These are phyloP conservation scores for Puya raimondii DNA, from an alignment of 176 grass and related monocot genomes.

Conservation along the genomic window DNA sequence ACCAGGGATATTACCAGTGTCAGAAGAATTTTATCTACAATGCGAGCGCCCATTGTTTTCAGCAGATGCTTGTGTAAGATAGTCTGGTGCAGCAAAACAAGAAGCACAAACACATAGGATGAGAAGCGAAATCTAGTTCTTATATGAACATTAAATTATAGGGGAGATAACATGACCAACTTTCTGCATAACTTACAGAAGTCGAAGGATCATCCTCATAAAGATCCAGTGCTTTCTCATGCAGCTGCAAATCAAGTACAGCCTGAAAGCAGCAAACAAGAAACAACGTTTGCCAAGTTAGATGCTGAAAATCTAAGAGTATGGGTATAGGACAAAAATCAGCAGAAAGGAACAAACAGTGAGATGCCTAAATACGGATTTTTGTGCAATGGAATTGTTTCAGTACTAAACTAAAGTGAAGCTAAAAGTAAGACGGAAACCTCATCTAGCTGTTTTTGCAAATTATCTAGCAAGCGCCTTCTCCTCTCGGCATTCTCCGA, in stretches of 20 bases:
- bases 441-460: conserved; percentile 96
- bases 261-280: conserved; percentile 39
- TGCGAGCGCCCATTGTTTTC: conserved; percentile 56
- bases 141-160: background rate
- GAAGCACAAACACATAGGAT: conserved; percentile 25
- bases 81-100: conserved; percentile 33
- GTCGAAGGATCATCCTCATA: conserved; percentile 78
- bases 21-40: conserved; percentile 64
- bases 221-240: conserved; percentile 88
- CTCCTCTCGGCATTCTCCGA: conserved; percentile 88
- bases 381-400: background rate
- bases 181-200: conserved; percentile 51
- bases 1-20: conserved; percentile 43
- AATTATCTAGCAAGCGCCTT: conserved; percentile 63
- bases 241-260: conserved; percentile 83
- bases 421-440: conserved; percentile 14
- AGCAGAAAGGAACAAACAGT: background rate
- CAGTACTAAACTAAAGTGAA: background rate
- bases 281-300: background rate
- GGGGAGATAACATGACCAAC: background rate
- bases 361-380: background rate
- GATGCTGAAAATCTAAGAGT: background rate
- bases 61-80: conserved; percentile 92
- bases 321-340: conserved; percentile 8
- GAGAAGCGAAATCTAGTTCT: background rate